Evolutionary conservation across 1,139 yeast genomes (phyloP).

Genomic region (Tardiomyces blankii): DNA sequence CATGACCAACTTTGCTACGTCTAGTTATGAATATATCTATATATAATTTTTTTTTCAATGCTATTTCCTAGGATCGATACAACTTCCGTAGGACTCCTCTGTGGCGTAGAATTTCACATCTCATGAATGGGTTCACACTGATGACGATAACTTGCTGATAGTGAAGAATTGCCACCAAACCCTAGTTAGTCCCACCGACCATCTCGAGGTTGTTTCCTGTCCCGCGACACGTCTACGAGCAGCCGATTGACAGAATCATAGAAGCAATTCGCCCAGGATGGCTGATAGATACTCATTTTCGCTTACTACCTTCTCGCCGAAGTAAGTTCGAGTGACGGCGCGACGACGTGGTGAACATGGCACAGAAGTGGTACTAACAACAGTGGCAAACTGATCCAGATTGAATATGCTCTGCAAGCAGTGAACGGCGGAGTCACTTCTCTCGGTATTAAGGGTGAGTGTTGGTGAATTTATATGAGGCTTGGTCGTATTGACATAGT

Average conservation of each 20-base stretch:
- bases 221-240: too few relatives aligned
- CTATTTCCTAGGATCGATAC: too few relatives aligned
- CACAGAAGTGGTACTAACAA: conserved; percentile 1
- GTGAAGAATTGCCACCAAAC: too few relatives aligned
- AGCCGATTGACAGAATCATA: too few relatives aligned
- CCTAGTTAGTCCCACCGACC: too few relatives aligned
- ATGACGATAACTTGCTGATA: conserved; percentile 6
- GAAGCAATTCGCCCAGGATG: conserved; percentile 35
- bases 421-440: conserved; percentile 98
- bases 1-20: neutral
- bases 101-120: too few relatives aligned
- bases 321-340: too few relatives aligned
- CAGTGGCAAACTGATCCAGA: conserved; percentile 95
- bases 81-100: too few relatives aligned
- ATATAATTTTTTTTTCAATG: neutral
- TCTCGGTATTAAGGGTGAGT: conserved; percentile 62
- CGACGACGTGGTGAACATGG: too few relatives aligned
- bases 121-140: conserved; percentile 2
- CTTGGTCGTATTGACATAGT: too few relatives aligned
- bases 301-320: conserved; percentile 90
- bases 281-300: conserved; percentile 98
- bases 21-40: neutral
- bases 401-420: conserved; percentile 94
- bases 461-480: too few relatives aligned
- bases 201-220: too few relatives aligned